Conservation (phyloP, 2,329 filamentous ascomycete genomes). For the Zymoseptoria tritici region DNA sequence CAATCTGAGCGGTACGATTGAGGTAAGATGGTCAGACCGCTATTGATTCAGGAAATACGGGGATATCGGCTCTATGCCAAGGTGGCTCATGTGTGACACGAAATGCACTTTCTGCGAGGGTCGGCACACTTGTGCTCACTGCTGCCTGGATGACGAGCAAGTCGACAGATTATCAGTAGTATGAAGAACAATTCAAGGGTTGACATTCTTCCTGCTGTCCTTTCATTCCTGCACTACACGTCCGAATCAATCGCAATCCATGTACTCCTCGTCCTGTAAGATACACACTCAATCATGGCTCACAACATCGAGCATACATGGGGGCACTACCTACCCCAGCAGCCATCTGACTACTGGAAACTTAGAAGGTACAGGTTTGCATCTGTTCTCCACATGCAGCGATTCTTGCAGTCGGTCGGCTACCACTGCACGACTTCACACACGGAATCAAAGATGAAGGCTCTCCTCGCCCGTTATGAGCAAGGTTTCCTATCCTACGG, state of each 20-base stretch:
- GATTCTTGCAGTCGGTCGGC: too few relatives aligned
- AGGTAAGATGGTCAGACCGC: too few relatives aligned
- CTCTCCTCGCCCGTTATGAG: too few relatives aligned
- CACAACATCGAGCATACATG: not conserved
- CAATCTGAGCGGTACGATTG: too few relatives aligned
- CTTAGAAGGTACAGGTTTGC: not conserved
- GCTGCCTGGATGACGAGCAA: not conserved
- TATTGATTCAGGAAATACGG: too few relatives aligned
- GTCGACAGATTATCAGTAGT: too few relatives aligned
- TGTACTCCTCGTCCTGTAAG: not conserved
- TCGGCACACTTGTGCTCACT: not conserved
- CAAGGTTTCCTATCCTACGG: too few relatives aligned
- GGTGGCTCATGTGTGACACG: not conserved
- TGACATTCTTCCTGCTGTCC: not conserved
- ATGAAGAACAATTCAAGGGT: not conserved
- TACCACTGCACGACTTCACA: too few relatives aligned
- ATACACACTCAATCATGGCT: not conserved
- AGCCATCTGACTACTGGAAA: not conserved
- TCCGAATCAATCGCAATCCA: not conserved
- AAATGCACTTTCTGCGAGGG: not conserved
- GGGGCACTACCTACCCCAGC: not conserved
- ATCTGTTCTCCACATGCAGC: too few relatives aligned
- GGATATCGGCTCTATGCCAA: not conserved
- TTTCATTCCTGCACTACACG: not conserved
- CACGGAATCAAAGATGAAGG: too few relatives aligned